phyloP scores from a whole-genome alignment of 2,329 filamentous ascomycete genomes.

The Diaporthe australafricana region DNA sequence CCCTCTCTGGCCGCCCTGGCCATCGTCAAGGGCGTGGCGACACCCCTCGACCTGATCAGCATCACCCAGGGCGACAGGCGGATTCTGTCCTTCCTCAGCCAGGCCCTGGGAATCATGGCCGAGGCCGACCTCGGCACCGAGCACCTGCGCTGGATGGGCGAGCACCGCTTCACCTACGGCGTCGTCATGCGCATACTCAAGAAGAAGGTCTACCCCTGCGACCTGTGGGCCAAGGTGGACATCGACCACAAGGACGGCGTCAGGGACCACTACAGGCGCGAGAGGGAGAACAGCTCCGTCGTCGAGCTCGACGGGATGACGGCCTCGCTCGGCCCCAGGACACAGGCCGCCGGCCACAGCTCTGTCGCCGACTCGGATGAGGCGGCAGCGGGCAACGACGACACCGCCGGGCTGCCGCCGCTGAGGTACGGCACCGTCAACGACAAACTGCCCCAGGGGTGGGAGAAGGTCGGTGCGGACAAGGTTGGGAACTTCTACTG shows the following conservation, averaged over 20 bases:
- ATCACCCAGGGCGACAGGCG: constrained; percentile 84
- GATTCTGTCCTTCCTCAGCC: constrained; percentile 88
- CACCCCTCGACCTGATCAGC: constrained; percentile 85
- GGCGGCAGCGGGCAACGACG: constrained; percentile 38
- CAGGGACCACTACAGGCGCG: constrained; percentile 76
- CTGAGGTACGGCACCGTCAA: constrained; percentile 84
- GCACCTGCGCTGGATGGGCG: constrained; percentile 92
- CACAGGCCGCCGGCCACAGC: constrained; percentile 30
- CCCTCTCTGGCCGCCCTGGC: constrained; percentile 82
- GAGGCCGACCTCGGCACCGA: constrained; percentile 93
- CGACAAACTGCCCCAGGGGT: constrained; percentile 80
- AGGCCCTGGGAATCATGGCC: constrained; percentile 89
- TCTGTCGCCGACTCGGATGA: constrained; percentile 28
- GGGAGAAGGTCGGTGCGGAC: constrained; percentile 79
- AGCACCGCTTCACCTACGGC: constrained; percentile 85
- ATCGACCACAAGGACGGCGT: constrained; percentile 81
- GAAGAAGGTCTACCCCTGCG: constrained; percentile 87
- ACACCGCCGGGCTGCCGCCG: constrained; percentile 71
- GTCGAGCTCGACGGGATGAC: constrained; percentile 29
- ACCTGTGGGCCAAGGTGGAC: constrained; percentile 86
- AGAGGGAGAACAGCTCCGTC: constrained; percentile 30
- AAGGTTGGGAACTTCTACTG: constrained; percentile 93
- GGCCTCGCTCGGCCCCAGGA: constrained; percentile 39
- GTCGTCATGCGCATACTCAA: constrained; percentile 81
- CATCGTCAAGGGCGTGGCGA: constrained; percentile 89